Percentiles rank a stretch among this genome's conserved stretches.
Evolutionary conservation across 768 basidiomycete genomes (phyloP).

Genomic region (Tephrocybe sp.): DNA sequence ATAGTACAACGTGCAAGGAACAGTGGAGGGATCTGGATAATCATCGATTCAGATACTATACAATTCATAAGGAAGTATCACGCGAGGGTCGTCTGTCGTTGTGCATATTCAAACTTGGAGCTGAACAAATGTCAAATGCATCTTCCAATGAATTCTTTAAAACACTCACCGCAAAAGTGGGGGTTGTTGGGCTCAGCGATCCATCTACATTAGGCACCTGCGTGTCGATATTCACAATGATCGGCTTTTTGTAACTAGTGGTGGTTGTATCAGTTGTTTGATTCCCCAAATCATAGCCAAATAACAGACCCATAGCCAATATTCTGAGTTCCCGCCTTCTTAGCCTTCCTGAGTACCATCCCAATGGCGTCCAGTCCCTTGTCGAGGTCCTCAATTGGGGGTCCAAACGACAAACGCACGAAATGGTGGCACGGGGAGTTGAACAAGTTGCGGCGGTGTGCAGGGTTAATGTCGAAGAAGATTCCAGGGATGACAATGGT

Average conservation of each 20-base stretch:
- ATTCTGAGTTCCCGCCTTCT: conserved; percentile 53
- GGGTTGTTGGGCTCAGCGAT: conserved; percentile 13
- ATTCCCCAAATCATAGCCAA: not conserved
- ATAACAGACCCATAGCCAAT: conserved; percentile 65
- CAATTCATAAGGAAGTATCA: too few species aligned
- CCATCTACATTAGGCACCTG: conserved; percentile 18
- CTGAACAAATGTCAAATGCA: too few species aligned
- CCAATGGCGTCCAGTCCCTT: conserved; percentile 87
- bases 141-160: not conserved
- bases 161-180: conserved; percentile 10
- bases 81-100: too few species aligned
- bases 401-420: conserved; percentile 85
- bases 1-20: too few species aligned
- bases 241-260: conserved; percentile 31
- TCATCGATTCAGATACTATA: too few species aligned
- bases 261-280: not conserved
- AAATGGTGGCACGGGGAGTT: conserved; percentile 90
- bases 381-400: conserved; percentile 76
- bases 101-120: too few species aligned
- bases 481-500: conserved; percentile 91
- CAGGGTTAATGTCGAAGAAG: conserved; percentile 83
- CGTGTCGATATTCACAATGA: conserved; percentile 18
- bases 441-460: conserved; percentile 87
- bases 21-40: too few species aligned
- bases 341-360: conserved; percentile 71